These are phyloP conservation scores for Raphanus hybrid DNA, from an alignment of 441 rosid species.

Conservation along the genomic window DNA sequence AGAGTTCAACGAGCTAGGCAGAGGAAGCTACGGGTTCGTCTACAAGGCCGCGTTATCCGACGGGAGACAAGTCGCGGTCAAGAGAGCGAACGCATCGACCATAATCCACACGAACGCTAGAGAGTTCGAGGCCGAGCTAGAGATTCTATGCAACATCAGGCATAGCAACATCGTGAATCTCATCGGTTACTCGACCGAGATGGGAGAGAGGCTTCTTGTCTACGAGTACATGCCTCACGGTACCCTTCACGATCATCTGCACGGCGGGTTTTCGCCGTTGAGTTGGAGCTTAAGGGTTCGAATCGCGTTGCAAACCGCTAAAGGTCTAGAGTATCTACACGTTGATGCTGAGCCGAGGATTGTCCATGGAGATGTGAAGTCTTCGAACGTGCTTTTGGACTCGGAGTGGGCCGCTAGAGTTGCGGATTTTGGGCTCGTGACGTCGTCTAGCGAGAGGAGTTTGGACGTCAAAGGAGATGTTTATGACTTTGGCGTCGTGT, in stretches of 20 bases:
- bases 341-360: slow-evolving; percentile 67
- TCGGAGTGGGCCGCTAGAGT: slow-evolving; percentile 85
- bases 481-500: slow-evolving; percentile 67
- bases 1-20: slow-evolving; percentile 89
- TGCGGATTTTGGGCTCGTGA: slow-evolving; percentile 78
- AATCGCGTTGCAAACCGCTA: slow-evolving; percentile 63
- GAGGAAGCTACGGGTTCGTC: slow-evolving; percentile 93
- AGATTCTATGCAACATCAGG: slow-evolving; percentile 69
- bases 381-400: slow-evolving; percentile 82
- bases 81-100: slow-evolving; percentile 92
- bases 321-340: slow-evolving; percentile 80
- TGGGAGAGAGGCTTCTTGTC: slow-evolving; percentile 74
- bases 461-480: slow-evolving; percentile 68
- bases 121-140: slow-evolving; percentile 80
- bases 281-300: slow-evolving; percentile 59
- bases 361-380: slow-evolving; percentile 70
- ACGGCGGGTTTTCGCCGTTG: slow-evolving; percentile 68
- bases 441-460: slow-evolving; percentile 54
- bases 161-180: slow-evolving; percentile 71
- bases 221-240: slow-evolving; percentile 76
- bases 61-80: slow-evolving; percentile 85
- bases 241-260: slow-evolving; percentile 69
- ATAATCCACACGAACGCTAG: slow-evolving; percentile 81
- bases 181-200: slow-evolving; percentile 67
- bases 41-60: slow-evolving; percentile 79